Percentiles rank a stretch among this genome's conserved stretches.
Conservation (phyloP, 129 eudicot genomes). For the Flaveria bidentis region DNA sequence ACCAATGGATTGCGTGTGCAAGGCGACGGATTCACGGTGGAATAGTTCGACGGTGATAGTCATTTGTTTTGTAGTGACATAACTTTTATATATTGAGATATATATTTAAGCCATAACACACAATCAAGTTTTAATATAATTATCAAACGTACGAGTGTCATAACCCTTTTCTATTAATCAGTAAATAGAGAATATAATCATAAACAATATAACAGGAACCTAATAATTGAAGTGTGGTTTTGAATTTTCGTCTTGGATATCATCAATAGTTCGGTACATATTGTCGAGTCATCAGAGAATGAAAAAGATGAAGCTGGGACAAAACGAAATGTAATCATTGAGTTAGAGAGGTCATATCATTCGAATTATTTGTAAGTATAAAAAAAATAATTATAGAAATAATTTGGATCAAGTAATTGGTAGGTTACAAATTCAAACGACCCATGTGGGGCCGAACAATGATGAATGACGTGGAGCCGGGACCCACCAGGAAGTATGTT, state of each 20-base stretch:
- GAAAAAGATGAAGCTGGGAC: conserved; percentile 7
- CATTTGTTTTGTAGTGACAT: too few relatives aligned
- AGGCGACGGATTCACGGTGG: too few relatives aligned
- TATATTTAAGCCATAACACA: not conserved
- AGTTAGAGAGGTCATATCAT: conserved; percentile 27
- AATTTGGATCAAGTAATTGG: conserved; percentile 21
- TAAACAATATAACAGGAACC: not conserved
- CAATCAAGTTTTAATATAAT: not conserved
- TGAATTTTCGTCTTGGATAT: conserved; percentile 1
- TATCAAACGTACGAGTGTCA: not conserved
- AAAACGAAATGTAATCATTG: conserved; percentile 24
- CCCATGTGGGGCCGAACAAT: conserved; percentile 16
- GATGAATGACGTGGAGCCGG: conserved; percentile 18
- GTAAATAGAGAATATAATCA: not conserved
- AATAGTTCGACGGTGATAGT: too few relatives aligned
- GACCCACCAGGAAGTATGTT: not conserved
- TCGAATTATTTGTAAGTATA: conserved; percentile 18
- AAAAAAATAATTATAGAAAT: not conserved
- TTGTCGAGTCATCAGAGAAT: conserved; percentile 3
- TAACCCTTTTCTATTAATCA: not conserved
- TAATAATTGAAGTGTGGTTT: conserved; percentile 16
- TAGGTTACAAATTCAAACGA: conserved; percentile 13
- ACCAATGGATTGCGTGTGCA: too few relatives aligned
- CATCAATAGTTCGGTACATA: not conserved
- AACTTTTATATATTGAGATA: not conserved